Base-by-base conservation (phyloP, 306 rosid species). In the Rubus idaeus region DNA sequence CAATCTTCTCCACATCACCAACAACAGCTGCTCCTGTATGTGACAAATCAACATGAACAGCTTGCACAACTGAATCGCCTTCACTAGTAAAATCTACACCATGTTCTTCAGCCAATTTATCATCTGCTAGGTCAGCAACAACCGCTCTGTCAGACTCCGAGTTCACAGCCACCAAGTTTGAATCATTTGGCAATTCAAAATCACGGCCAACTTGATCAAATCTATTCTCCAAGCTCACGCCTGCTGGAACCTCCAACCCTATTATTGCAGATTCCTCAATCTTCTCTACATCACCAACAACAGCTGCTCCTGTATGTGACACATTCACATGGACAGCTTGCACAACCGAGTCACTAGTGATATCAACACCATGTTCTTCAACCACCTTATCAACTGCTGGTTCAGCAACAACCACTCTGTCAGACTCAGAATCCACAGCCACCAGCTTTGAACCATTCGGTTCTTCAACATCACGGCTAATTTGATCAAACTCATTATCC, bases 401-500 rank as follows among this genome's bases (percentile, higher is more conserved):
- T 40, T 64, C 70, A 64, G 49, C 56, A 75, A 77, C 75, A 73
- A 73, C 87, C 72, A 55, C 80, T 50, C 55, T 68, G 49, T 56
- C 80, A 78, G 65, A 6, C 74, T 84, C 75, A 35, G 83, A 10
- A 23, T 62, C 82, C 20, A 61, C 20, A 55, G 50, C 68, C 71
- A 77, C 40, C 42, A 73, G 39, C 79, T 63, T 70, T 4, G 21
- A 17, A 58, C 70, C 82, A 64, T 45, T 75, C 21, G 46, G 69
- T 53, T 78, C 85, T 16, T 81, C 79, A 61, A n/a, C 75, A 58
- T 51, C 85, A 40, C 45, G 11, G 50, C 84, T 71, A 75, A 82
- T 83, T 6, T 84, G 71, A 63, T 73, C 89, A 80, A 86, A 76
- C 65, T 79, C 87, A 81, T 87, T 86, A 45, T 85, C 96, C 76